These are phyloP conservation scores for Phytophthora cactorum DNA, from an alignment of 352 stramenopile genomes.

Conservation along the genomic window DNA sequence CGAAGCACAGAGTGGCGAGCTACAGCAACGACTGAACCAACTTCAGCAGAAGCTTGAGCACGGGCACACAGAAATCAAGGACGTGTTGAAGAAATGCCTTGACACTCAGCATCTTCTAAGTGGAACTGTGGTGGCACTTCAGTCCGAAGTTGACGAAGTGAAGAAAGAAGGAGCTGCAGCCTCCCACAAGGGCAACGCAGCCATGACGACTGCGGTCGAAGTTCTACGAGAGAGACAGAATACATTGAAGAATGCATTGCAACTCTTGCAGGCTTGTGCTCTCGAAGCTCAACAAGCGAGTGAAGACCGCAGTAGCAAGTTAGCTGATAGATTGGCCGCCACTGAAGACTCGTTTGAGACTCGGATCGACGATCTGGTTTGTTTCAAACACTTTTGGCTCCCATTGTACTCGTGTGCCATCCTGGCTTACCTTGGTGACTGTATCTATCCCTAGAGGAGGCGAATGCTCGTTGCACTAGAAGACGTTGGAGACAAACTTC, in stretches of 20 bases:
- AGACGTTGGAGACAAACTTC: conserved; percentile 30
- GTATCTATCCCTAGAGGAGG: conserved; percentile 19
- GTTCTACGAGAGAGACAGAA: conserved; percentile 58
- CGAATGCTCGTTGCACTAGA: conserved; percentile 32
- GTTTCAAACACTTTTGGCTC: not conserved
- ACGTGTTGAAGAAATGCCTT: conserved; percentile 56
- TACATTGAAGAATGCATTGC: conserved; percentile 52
- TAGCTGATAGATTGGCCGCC: conserved; percentile 44
- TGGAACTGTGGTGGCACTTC: conserved; percentile 58
- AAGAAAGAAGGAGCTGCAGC: conserved; percentile 16
- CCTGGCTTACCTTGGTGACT: not conserved
- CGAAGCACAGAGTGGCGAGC: conserved; percentile 15
- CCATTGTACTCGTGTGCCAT: not conserved
- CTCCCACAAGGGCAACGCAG: conserved; percentile 7
- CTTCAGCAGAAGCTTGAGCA: conserved; percentile 24
- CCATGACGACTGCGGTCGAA: conserved; percentile 37
- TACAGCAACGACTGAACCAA: conserved; percentile 30
- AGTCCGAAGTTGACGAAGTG: conserved; percentile 56
- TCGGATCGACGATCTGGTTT: conserved; percentile 65
- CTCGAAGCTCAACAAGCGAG: conserved; percentile 46
- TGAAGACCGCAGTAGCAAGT: conserved; percentile 34
- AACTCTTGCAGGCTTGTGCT: conserved; percentile 51
- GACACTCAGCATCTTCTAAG: conserved; percentile 72
- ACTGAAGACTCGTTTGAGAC: conserved; percentile 53
- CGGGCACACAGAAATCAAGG: conserved; percentile 50